Percentiles rank a stretch among this genome's conserved stretches.
Conservation (phyloP, 441 rosid genomes). For the Mallotus repandus region DNA sequence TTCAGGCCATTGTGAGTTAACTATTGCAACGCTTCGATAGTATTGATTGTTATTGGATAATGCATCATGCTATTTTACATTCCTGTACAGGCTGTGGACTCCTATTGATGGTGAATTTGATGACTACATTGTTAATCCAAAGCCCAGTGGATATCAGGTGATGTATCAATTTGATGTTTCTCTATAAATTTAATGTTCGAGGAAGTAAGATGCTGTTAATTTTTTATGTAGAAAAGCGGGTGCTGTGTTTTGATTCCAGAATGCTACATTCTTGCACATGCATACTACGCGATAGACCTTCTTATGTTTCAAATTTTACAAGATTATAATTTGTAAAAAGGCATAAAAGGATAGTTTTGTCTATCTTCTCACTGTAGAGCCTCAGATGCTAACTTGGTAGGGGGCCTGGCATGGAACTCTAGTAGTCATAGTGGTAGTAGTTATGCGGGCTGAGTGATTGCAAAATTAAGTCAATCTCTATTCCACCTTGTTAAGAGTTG, state of each 20-base stretch:
- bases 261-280: not conserved
- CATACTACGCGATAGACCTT: not conserved
- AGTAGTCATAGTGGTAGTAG: no score
- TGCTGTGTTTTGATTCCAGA: not conserved
- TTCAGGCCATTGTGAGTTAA: not conserved
- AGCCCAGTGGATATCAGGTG: slow-evolving; percentile 85
- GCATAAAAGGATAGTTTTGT: not conserved
- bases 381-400: not conserved
- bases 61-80: slow-evolving; percentile 4
- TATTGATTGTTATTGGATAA: not conserved
- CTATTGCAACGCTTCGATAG: not conserved
- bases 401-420: no score
- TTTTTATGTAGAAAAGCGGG: not conserved
- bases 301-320: slow-evolving; percentile 4
- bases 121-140: slow-evolving; percentile 78
- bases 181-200: not conserved
- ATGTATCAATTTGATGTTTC: slow-evolving; percentile 10
- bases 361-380: not conserved
- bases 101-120: slow-evolving; percentile 84
- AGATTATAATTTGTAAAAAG: not conserved
- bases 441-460: no score
- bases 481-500: no score
- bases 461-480: no score
- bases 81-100: slow-evolving; percentile 64
- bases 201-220: not conserved